These are phyloP conservation scores for Colletotrichum tabaci DNA, from an alignment of 2,329 filamentous ascomycete genomes.

Conservation along the genomic window DNA sequence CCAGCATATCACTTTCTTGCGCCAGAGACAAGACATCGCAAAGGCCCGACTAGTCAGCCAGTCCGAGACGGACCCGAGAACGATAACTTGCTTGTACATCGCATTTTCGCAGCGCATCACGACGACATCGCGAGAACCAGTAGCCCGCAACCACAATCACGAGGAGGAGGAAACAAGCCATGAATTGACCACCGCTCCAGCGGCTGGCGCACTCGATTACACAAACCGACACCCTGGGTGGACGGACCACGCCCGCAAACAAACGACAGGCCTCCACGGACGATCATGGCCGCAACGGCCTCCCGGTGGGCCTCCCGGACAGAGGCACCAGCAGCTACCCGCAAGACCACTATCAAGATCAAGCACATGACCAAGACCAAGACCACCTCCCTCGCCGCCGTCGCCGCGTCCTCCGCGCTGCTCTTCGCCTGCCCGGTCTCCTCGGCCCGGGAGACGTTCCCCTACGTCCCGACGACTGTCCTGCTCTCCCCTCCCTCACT, in stretches of 20 bases:
- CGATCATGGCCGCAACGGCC: slow-evolving; percentile 15
- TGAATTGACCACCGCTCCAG: slow-evolving; percentile 35
- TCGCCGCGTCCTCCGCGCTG: slow-evolving; percentile 28
- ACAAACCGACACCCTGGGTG: slow-evolving; percentile 9
- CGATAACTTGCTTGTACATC: background rate
- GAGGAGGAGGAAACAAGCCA: slow-evolving; percentile 5
- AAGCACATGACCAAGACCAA: too few species aligned
- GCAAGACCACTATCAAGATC: background rate
- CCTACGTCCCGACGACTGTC: slow-evolving; percentile 84
- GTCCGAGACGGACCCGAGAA: slow-evolving; percentile 2
- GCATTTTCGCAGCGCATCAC: background rate
- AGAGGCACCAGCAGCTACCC: slow-evolving; percentile 13
- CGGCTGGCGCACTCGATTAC: slow-evolving; percentile 37
- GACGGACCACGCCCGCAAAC: slow-evolving; percentile 25
- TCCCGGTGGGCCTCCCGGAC: background rate
- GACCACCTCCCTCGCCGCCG: too few species aligned
- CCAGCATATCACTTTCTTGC: slow-evolving; percentile 21
- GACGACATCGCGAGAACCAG: background rate
- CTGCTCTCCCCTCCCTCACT: slow-evolving; percentile 66
- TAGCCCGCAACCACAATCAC: background rate
- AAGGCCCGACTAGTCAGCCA: slow-evolving; percentile 17
- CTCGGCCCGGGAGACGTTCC: slow-evolving; percentile 66
- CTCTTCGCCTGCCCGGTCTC: slow-evolving; percentile 39
- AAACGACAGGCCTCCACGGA: slow-evolving; percentile 11
- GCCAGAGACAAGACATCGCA: background rate